Evolutionary conservation across 202 grass and related monocot genomes (phyloP).

Genomic region (Eragrostis tef): DNA sequence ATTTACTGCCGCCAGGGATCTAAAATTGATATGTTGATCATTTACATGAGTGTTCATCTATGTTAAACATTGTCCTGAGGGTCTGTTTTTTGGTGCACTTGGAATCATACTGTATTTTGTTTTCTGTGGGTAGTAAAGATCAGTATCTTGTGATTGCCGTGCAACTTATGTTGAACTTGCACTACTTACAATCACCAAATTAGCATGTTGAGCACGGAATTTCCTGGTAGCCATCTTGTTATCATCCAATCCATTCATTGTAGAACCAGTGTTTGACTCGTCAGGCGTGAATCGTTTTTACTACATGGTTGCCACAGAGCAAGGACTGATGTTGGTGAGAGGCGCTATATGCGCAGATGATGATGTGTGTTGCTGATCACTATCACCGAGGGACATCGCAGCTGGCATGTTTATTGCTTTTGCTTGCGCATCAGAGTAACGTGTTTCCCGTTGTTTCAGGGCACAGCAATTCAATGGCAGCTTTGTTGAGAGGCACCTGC

Average conservation of each 20-base stretch:
- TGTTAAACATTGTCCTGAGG: not conserved
- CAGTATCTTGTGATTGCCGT: not conserved
- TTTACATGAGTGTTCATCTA: not conserved
- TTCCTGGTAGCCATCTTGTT: not conserved
- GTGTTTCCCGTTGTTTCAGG: not conserved
- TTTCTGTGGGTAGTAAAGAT: no score
- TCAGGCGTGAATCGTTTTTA: not conserved
- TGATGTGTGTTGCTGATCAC: not conserved
- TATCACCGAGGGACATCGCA: not conserved
- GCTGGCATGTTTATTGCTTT: not conserved
- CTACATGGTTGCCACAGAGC: not conserved
- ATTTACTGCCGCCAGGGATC: not conserved
- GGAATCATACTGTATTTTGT: not conserved
- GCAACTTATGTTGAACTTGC: not conserved
- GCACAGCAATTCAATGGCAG: not conserved
- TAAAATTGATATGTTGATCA: not conserved
- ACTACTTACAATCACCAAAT: no score
- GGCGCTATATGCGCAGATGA: no score
- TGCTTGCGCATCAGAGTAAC: not conserved
- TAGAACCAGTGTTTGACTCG: not conserved
- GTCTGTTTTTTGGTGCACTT: not conserved
- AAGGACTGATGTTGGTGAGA: not conserved
- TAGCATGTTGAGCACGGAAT: not conserved
- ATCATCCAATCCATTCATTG: not conserved
- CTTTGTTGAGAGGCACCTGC: not conserved